Conservation (phyloP, 257 asterid species). For the Mentha longifolia region DNA sequence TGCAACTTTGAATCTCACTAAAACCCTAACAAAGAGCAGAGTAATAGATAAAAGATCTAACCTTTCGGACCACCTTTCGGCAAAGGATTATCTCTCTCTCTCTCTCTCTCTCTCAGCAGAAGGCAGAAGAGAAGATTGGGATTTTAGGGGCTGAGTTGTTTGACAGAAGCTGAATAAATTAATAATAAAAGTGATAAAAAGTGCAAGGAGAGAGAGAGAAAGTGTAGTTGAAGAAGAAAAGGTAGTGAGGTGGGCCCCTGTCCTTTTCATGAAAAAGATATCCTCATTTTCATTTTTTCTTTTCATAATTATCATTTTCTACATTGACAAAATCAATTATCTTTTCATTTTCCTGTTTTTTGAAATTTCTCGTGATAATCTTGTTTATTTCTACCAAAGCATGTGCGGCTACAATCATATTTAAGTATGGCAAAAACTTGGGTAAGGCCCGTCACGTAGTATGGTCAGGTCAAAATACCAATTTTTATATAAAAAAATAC, state of each 20-base stretch:
- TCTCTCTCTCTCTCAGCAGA: conserved; percentile 23
- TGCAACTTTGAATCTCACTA: conserved; percentile 36
- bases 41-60: conserved; percentile 33
- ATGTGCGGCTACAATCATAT: neutral
- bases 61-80: conserved; percentile 36
- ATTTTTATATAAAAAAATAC: no score
- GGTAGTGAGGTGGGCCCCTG: conserved; percentile 48
- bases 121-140: no score
- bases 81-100: conserved; percentile 22
- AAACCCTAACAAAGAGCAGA: conserved; percentile 33
- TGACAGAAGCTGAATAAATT: conserved; percentile 38
- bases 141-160: conserved; percentile 31
- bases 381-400: conserved; percentile 3
- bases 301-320: neutral
- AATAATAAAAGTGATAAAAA: conserved; percentile 50
- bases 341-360: neutral
- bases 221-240: conserved; percentile 18
- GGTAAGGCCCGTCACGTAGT: no score
- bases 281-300: neutral
- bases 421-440: no score
- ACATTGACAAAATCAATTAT: neutral
- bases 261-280: conserved; percentile 42
- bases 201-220: conserved; percentile 48
- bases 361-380: neutral
- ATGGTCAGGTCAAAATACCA: no score